Base-by-base conservation (phyloP, 1,139 yeast species). In the Candida freyschussii region DNA sequence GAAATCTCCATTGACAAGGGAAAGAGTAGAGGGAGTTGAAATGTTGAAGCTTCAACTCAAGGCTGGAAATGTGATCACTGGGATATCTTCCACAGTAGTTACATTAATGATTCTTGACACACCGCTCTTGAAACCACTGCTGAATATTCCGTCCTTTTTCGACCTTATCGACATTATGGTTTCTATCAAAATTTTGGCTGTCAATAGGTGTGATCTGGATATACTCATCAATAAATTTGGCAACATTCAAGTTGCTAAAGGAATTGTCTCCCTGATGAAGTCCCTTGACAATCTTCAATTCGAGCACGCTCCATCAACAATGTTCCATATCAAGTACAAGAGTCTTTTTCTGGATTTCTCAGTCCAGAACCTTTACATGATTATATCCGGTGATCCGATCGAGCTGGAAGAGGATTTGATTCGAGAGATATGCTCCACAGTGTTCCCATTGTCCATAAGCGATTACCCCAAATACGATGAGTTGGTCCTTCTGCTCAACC, bases 111-210 rank as follows among this genome's bases (percentile, higher is more conserved):
- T 55, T 1, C 40, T 47, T 19, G 47, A 46, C 32, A 56, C 64
- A 4, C 25, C 37, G n/a, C 43, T 53, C 4, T 43, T 61, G 26
- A 56, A 53, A 27, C 53, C 56, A 4, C 29, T 60, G 3, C 32
- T 59, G 21, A 21, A 43, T 1, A 32, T 46, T 4, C 37, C 52
- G 4, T 22, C 26, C 6, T 60, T 60, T 40, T 50, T 47, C 22
- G 44, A 44, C 8, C 32, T 49, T 7, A 29, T 59, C 12, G 59
- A 59, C 4, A 24, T 53, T 8, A 36, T 37, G 2, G 38, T 48
- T 21, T 34, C 53, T 2, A 36, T 62, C 26, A 60, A 60, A 34
- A 41, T 55, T 10, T 49, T 50, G 22, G 54, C 64, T 0, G 49
- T 60, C 5, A 58, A 57, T 39, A 47, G 48, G 21, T 26, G 47